Base-by-base conservation (phyloP, 2,329 filamentous ascomycete genomes). In the Arthrobotrys conoides region DNA sequence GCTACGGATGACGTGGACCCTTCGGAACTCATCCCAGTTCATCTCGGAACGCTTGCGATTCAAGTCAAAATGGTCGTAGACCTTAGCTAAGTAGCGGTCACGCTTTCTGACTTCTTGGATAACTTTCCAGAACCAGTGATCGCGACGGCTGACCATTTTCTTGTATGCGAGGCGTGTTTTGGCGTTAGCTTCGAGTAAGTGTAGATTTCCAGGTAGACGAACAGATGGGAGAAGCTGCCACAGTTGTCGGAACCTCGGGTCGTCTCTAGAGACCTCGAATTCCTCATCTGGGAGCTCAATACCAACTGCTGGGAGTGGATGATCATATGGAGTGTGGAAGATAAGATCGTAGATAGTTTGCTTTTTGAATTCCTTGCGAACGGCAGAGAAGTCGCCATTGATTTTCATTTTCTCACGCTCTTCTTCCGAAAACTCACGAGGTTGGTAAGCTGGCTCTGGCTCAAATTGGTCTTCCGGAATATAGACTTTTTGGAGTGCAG, bases 281-380 rank as follows among this genome's bases (percentile, higher is more conserved):
- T 73, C 59, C 53, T 55, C 67, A 36, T 75, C 38, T 12, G 44
- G 53, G 44, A 72, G 55, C 48, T 78, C 75, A 3, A 67, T 46
- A 20, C 72, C 68, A 20, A 22, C 59, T 20, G 51, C 27, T 12
- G 63, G 27, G 12, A 78, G 63, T 8, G 64, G 64, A 8, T 24
- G 10, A n/a, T 69, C 76, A 2, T 55, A 57, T 14, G 76, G 76
- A 36, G 55, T 57, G 22, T 59, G 46, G 44, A 79, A 79, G 16
- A 61, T 51, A n/a, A 70, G 55, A 44, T 79, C 76, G 53, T 79
- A 79, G 16, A 73, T 75, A 18, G 76, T 79, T 44, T 79, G 70
- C 12, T 79, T 79, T n/a, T n/a, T 20, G 57, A 66, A 79, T 41
- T 79, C 70, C 1, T 33, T 9, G 8, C 33, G 61, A 16, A 68